Base-by-base conservation (phyloP, 2,329 filamentous ascomycete genomes). In the Chaetomiaceae sp. region DNA sequence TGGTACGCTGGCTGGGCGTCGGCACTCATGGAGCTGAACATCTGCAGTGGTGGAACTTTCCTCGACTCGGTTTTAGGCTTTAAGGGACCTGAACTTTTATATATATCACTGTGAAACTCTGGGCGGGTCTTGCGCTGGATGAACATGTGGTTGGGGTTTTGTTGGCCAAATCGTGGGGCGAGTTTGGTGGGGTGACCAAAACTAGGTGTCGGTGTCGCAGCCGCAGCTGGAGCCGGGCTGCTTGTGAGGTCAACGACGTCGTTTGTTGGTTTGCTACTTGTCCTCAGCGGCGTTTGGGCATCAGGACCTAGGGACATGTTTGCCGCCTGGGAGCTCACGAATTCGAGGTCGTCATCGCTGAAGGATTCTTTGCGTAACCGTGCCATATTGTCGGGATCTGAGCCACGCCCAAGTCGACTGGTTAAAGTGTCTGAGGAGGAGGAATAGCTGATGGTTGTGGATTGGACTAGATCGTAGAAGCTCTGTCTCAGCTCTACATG, bases 101-200 rank as follows among this genome's bases (percentile, higher is more conserved):
- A 75, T 34, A 71, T 66, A 53, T 72, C 75, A 38, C 77, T 72
- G 62, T 84, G 80, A 59, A 80, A 78, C 62, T 84, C 80, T 1
- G 80, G 80, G 2, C 79, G 74, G 46, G 70, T 77, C 64, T 73
- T 78, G 20, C 60, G 75, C 58, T 77, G 74, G 48, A 79, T 74
- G 64, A 82, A 82, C 52, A 80, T 66, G 45, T 70, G 67, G 61
- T 78, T 78, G 63, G 44, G 52, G 29, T 60, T 47, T 36, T 33
- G 32, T 23, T 48, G 48, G n/a, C 45, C 41, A 33, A 76, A 74
- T 63, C 73, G 74, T 37, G 75, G 76, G 63, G 73, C 66, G 61
- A 76, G 70, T 62, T 73, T 73, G 42, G 62, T 68, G 5, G 63
- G 62, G 37, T 53, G 62, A 34, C 66, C 66, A 53, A 69, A 69